A percentile compares a stretch with the other conserved stretches of the same genome.
Conservation (phyloP, 495 filamentous ascomycete species). For the Lasiosphaeris hirsuta region DNA sequence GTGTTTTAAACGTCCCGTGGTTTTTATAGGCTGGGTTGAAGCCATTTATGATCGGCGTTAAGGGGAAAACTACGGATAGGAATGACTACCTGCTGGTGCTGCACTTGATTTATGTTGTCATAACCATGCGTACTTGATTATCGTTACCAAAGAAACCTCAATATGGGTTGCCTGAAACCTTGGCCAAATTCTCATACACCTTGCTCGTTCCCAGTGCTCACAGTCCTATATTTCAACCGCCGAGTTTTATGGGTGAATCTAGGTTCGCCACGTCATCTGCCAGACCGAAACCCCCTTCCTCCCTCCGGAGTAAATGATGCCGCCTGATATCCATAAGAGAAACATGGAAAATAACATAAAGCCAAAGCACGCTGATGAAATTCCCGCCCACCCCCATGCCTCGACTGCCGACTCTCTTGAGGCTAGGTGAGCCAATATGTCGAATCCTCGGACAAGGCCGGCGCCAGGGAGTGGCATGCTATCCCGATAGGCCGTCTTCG, state of each 20-base stretch:
- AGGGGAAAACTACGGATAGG: neutral
- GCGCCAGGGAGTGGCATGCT: too few species aligned
- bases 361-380: conserved; percentile 4
- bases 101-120: neutral
- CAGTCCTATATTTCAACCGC: neutral
- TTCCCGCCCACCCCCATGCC: neutral
- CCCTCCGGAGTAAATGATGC: conserved; percentile 15
- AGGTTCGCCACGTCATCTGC: neutral
- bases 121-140: neutral
- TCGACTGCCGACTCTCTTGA: neutral
- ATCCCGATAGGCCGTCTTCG: too few species aligned
- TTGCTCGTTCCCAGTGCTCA: neutral
- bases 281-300: neutral
- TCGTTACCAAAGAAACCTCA: conserved; percentile 5
- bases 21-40: too few species aligned
- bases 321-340: conserved; percentile 6
- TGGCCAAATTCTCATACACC: conserved; percentile 3
- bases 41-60: too few species aligned
- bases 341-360: conserved; percentile 15
- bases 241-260: neutral
- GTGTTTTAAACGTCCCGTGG: too few species aligned
- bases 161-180: neutral
- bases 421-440: neutral
- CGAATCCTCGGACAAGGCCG: too few species aligned
- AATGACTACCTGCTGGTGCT: neutral